Conservation (phyloP, 2,329 filamentous ascomycete species). For the Ophiostoma sp. region DNA sequence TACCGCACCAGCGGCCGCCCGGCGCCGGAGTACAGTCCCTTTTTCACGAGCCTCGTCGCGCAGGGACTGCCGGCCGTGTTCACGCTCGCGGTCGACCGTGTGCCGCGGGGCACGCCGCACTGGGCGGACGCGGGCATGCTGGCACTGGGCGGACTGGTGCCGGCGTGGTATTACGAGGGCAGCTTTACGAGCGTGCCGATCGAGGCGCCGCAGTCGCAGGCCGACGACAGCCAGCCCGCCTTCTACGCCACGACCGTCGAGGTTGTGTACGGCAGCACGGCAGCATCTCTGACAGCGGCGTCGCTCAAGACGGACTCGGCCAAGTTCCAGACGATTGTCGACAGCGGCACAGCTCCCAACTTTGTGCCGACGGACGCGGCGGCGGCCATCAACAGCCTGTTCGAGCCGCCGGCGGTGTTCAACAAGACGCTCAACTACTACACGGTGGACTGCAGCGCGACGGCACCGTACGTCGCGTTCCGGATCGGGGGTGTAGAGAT, state of each 20-base stretch:
- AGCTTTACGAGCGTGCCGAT: slow-evolving; percentile 21
- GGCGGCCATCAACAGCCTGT: slow-evolving; percentile 19
- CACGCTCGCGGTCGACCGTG: slow-evolving; percentile 25
- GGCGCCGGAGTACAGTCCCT: slow-evolving; percentile 1
- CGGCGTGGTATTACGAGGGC: slow-evolving; percentile 20
- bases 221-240: not conserved
- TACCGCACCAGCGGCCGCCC: not conserved
- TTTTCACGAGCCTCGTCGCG: slow-evolving; percentile 19
- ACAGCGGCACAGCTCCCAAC: slow-evolving; percentile 22
- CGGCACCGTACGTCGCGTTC: not conserved
- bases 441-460: too few relatives aligned
- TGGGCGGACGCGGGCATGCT: slow-evolving; percentile 15
- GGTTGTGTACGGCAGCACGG: not conserved
- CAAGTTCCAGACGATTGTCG: slow-evolving; percentile 19
- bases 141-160: slow-evolving; percentile 22
- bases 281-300: too few relatives aligned
- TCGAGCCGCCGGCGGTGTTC: slow-evolving; percentile 18
- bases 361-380: slow-evolving; percentile 21
- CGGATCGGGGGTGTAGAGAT: not conserved
- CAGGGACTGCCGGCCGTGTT: slow-evolving; percentile 19
- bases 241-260: not conserved
- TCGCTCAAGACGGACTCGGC: too few relatives aligned
- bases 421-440: not conserved
- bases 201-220: not conserved
- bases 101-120: slow-evolving; percentile 21